phyloP scores from a whole-genome alignment of 2,329 filamentous ascomycete species.

The Myriosclerotinia duriaeana region DNA sequence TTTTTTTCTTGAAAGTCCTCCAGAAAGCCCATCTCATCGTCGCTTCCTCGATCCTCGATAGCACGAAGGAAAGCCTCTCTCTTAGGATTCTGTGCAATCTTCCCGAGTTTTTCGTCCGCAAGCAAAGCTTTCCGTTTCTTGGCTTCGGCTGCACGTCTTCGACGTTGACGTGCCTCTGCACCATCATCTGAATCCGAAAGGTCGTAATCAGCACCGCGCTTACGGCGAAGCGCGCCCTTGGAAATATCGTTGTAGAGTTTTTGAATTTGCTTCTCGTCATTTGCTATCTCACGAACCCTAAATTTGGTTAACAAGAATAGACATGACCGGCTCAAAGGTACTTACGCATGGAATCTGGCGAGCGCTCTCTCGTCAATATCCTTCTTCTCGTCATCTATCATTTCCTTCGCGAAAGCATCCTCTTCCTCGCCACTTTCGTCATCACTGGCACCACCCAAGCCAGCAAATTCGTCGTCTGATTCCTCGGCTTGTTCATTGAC shows the following conservation, averaged over 20 bases:
- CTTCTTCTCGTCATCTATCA: constrained; percentile 85
- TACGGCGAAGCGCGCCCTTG: constrained; percentile 80
- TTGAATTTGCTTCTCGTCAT: constrained; percentile 83
- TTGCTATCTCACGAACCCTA: constrained; percentile 74
- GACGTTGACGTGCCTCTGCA: constrained; percentile 70
- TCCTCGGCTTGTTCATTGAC: constrained; percentile 93
- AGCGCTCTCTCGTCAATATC: constrained; percentile 77
- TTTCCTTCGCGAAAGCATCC: constrained; percentile 72
- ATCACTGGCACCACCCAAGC: constrained; percentile 83
- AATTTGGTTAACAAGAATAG: constrained; percentile 22
- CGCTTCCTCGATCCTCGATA: constrained; percentile 77
- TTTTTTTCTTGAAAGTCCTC: constrained; percentile 51
- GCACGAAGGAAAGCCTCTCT: constrained; percentile 87
- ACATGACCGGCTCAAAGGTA: constrained; percentile 35
- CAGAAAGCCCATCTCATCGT: constrained; percentile 76
- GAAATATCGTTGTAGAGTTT: constrained; percentile 93
- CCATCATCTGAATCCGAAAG: constrained; percentile 91
- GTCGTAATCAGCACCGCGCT: constrained; percentile 76
- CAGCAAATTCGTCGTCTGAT: constrained; percentile 97
- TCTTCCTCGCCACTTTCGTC: constrained; percentile 79
- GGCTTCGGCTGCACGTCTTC: constrained; percentile 84
- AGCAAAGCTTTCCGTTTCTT: constrained; percentile 89
- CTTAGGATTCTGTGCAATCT: constrained; percentile 85
- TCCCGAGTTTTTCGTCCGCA: constrained; percentile 84
- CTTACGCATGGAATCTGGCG: constrained; percentile 86